These are phyloP conservation scores for Ganoderma sinense DNA, from an alignment of 1,284 basidiomycete genomes.

Conservation along the genomic window DNA sequence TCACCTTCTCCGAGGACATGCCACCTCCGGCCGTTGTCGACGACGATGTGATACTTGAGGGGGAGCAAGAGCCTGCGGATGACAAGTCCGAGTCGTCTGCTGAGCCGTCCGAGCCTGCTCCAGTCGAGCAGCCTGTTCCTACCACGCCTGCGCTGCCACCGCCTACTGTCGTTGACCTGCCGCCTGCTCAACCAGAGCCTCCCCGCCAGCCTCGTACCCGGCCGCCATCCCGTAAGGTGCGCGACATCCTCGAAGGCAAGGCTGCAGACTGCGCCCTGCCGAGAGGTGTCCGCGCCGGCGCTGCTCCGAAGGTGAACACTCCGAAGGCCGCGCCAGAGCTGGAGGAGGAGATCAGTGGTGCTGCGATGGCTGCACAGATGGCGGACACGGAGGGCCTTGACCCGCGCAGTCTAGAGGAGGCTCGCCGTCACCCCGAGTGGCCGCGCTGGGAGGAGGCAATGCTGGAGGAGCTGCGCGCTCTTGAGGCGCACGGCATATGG, in stretches of 20 bases:
- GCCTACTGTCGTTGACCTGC: neutral
- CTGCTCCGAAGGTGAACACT: neutral
- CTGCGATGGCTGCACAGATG: conserved; percentile 19
- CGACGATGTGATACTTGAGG: neutral
- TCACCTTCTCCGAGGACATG: conserved; percentile 24
- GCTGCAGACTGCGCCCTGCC: neutral
- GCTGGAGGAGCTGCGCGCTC: conserved; percentile 35
- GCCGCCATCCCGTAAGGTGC: neutral
- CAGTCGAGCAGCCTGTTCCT: neutral
- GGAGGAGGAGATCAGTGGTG: conserved; percentile 8
- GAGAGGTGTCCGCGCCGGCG: conserved; percentile 10
- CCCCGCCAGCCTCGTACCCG: neutral
- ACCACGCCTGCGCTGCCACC: neutral
- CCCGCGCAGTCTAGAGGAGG: conserved; percentile 26
- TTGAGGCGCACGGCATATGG: conserved; percentile 31
- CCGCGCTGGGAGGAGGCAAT: conserved; percentile 20
- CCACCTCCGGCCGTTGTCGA: neutral
- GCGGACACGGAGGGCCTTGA: conserved; percentile 18
- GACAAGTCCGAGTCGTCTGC: neutral
- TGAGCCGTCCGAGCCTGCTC: neutral
- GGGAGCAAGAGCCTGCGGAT: neutral
- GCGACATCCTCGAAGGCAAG: conserved; percentile 6
- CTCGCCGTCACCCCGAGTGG: conserved; percentile 18
- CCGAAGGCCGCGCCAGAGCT: neutral
- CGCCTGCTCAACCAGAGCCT: neutral